Base-by-base conservation (phyloP, 208 protist genomes). In the Trypanosoma melophagium region DNA sequence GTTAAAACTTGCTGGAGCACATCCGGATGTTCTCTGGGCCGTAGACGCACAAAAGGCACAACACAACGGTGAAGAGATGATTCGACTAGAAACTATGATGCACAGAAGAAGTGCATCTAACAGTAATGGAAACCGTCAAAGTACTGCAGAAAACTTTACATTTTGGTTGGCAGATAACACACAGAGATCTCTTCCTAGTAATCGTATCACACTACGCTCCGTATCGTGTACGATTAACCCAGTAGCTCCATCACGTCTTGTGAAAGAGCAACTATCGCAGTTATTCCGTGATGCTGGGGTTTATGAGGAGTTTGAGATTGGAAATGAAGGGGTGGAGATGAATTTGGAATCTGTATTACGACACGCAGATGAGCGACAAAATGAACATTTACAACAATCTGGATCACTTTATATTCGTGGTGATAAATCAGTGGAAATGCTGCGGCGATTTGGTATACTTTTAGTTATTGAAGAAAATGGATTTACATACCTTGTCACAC, bases 61-160 rank as follows among this genome's bases (percentile, higher is more conserved):
- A 69, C 89, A 95, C 80, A 95, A 95, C 56, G 84, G 89, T 12
- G 84, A 95, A 60, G 82, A 87, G 51, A 92, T 95, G 89, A 90
- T 92, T 40, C 81, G 84, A 0, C 68, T 95, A 19, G 89, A 95
- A 61, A 90, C 81, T 22, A 69, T 92, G 42, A 82, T 95, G 86
- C 86, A 90, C 56, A 65, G 86, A 57, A 70, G 86, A 0, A 41
- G 61, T 47, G 60, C 61, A 19, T n/a, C 47, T n/a, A 24, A 38
- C 44, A 61, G 45, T n/a, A 59, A 19, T 25, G 4, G 28, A 25
- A 17, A 47, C 7, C 44, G 14, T n/a, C 49, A 74, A 25, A 17
- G 44, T 0, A 65, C 22, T 8, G 70, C 83, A 19, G 77, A 89
- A 69, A 50, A 53, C 19, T 94, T 94, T 71, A 61, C 84, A 13